Base-by-base conservation (phyloP, 2,329 filamentous ascomycete species). In the Botrytis deweyae region DNA sequence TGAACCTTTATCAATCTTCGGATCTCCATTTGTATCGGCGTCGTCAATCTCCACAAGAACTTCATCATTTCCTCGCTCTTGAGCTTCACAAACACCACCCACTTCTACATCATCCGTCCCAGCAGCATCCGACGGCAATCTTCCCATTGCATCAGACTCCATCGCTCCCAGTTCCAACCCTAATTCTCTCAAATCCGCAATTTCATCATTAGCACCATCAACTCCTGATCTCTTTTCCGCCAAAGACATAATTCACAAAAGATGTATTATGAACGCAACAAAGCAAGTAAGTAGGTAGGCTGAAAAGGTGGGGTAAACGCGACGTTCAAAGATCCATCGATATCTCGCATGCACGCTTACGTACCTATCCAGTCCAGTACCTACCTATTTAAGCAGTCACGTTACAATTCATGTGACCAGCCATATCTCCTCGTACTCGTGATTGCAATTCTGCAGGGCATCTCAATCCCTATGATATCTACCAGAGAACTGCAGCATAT, bases 141-240 rank as follows among this genome's bases (percentile, higher is more conserved):
- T n/a, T 52, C 0, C 25, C 49, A 52, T 6, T n/a, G 49, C 49
- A 52, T n/a, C 49, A 52, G 25, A 52, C 2, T 52, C 12, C 4
- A 1, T n/a, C 25, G 49, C 5, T 52, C 25, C 49, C 49, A 52
- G 1, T n/a, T 7, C 49, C 25, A 52, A 52, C 0, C 4, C 10
- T 0, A 52, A n/a, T 0, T 14, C 25, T 52, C 10, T n/a, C 0
- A n/a, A 3, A 52, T n/a, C 49, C 22, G 6, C 22, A 52, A 52
- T 52, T 10, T 12, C 49, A 52, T 7, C 49, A 52, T 49, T 4
- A 1, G 1, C 49, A n/a, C 49, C 5, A 14, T 52, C 49, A 7
- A 52, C 5, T 7, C 2, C 49, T 3, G 49, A 52, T 52, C 49
- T 52, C 4, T 52, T 52, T 7, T n/a, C 49, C 12, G 25, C 25